These are phyloP conservation scores for Vigna nakashimae DNA, from an alignment of 306 rosid genomes.

Conservation along the genomic window DNA sequence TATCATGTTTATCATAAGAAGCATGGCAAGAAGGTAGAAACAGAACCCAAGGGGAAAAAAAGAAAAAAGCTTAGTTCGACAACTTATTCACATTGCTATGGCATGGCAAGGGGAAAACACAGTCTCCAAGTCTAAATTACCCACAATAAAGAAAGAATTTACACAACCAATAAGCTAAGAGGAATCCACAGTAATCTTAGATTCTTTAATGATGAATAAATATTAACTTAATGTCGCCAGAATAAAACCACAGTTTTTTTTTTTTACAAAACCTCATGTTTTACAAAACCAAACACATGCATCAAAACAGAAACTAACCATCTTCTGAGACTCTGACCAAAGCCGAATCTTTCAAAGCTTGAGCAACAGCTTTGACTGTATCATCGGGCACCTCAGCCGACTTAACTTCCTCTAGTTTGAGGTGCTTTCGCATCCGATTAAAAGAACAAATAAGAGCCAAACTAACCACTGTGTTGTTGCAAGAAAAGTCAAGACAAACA, in stretches of 20 bases:
- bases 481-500: slow-evolving; percentile 62
- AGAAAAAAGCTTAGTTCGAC: too few relatives aligned
- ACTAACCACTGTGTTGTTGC: slow-evolving; percentile 64
- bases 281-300: neutral
- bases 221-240: neutral
- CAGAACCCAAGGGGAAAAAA: too few relatives aligned
- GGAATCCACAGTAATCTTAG: neutral
- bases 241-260: neutral
- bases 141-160: neutral
- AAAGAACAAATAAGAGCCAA: slow-evolving; percentile 88
- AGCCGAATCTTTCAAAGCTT: slow-evolving; percentile 63
- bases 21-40: too few relatives aligned
- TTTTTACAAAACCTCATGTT: too few relatives aligned
- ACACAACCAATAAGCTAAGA: neutral
- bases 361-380: slow-evolving; percentile 77
- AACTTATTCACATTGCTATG: neutral
- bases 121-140: neutral
- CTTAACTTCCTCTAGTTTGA: slow-evolving; percentile 67
- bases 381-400: slow-evolving; percentile 57
- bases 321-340: slow-evolving; percentile 79
- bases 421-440: slow-evolving; percentile 80
- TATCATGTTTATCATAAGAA: too few relatives aligned
- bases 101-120: neutral
- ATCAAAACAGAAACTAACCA: slow-evolving; percentile 53
- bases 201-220: neutral